Evolutionary conservation across 305 asterid genomes (phyloP).

Genomic region (Solanum hybrid): DNA sequence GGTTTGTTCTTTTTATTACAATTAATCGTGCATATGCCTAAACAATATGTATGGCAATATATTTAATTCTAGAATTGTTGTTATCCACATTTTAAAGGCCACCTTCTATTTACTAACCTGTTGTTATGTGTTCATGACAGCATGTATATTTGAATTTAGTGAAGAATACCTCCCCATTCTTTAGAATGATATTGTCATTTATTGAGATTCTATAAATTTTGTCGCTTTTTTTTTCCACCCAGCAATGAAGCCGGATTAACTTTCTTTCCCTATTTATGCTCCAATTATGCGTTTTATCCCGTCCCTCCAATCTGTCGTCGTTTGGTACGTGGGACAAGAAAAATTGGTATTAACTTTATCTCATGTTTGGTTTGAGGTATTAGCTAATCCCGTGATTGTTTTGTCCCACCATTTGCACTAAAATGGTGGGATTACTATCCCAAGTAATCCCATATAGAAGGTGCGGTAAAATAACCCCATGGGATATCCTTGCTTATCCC

Average conservation of each 20-base stretch:
- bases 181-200: not conserved
- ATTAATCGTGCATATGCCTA: not conserved
- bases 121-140: not conserved
- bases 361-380: not conserved
- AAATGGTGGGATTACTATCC: not conserved
- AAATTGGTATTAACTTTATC: not conserved
- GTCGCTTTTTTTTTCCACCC: no score
- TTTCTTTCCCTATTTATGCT: not conserved
- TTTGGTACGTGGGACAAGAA: not conserved
- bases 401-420: not conserved
- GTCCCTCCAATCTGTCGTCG: not conserved
- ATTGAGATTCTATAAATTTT: not conserved
- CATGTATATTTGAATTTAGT: not conserved
- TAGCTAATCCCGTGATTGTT: not conserved
- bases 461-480: not conserved
- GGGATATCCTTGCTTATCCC: not conserved
- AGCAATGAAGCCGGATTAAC: not conserved
- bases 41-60: not conserved
- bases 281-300: not conserved
- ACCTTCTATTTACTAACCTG: not conserved
- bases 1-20: conserved; percentile 33
- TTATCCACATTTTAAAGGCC: not conserved
- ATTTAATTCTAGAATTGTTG: not conserved
- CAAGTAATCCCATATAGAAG: not conserved
- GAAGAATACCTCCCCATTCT: not conserved